phyloP scores from a whole-genome alignment of 208 protist species.

The Trypanosoma cruzi region DNA sequence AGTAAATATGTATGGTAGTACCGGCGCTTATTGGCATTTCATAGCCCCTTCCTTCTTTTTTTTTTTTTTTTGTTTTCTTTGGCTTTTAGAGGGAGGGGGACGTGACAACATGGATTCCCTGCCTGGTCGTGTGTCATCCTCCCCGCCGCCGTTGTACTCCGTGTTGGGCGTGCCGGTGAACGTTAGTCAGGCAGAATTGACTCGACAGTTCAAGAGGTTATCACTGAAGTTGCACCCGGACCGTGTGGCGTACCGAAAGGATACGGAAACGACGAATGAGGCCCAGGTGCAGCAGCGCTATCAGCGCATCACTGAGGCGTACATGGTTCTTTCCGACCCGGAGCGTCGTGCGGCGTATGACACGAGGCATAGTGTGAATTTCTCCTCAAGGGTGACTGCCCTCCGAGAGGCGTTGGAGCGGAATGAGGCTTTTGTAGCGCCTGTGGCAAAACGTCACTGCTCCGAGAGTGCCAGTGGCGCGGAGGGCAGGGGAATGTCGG shows the following conservation, averaged over 20 bases:
- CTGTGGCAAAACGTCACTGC: neutral
- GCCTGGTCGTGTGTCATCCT: neutral
- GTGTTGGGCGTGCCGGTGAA: slow-evolving; percentile 62
- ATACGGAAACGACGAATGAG: slow-evolving; percentile 13
- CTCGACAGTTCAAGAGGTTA: slow-evolving; percentile 59
- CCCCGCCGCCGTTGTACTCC: slow-evolving; percentile 53
- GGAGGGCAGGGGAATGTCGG: no score
- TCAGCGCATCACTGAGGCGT: slow-evolving; percentile 74
- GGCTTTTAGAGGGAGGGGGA: neutral
- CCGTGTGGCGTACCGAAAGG: slow-evolving; percentile 57
- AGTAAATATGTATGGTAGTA: neutral
- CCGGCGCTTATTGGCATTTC: neutral
- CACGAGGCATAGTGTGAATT: slow-evolving; percentile 74
- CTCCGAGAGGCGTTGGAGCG: slow-evolving; percentile 38
- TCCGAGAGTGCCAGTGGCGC: neutral
- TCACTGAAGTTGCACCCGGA: slow-evolving; percentile 83
- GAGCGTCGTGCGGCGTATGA: slow-evolving; percentile 67
- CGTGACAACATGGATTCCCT: neutral
- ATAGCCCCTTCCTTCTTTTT: neutral
- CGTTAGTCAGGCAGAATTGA: slow-evolving; percentile 52
- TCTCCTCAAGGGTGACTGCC: slow-evolving; percentile 37
- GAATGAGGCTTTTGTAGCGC: neutral
- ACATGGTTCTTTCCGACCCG: slow-evolving; percentile 72
- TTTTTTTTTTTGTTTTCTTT: neutral
- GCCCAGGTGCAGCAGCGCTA: slow-evolving; percentile 45